phyloP scores from a whole-genome alignment of 768 basidiomycete species.

The Favolaschia claudopus region DNA sequence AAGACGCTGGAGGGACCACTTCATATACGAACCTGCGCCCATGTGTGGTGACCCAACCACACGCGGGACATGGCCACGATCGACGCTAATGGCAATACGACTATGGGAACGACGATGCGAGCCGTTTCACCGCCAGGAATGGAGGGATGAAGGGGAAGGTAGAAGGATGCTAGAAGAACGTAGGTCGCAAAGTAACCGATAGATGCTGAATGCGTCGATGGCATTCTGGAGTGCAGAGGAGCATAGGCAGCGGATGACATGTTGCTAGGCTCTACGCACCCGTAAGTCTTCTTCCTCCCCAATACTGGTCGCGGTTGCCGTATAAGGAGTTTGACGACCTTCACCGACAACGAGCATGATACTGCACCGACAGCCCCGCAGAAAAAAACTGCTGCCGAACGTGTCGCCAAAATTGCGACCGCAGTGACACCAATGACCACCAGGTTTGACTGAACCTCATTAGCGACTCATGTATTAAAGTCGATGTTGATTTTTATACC shows the following conservation, averaged over 20 bases:
- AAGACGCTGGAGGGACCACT: no score
- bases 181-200: constrained; percentile 73
- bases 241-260: background rate
- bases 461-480: no score
- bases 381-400: constrained; percentile 68
- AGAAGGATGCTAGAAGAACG: constrained; percentile 60
- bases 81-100: constrained; percentile 63
- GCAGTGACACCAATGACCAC: constrained; percentile 63
- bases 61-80: constrained; percentile 70
- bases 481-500: no score
- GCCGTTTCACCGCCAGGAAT: constrained; percentile 48
- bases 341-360: constrained; percentile 63
- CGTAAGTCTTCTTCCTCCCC: constrained; percentile 65
- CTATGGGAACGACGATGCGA: constrained; percentile 52
- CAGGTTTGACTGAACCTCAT: constrained; percentile 57
- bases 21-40: no score
- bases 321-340: constrained; percentile 65
- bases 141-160: constrained; percentile 66
- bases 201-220: constrained; percentile 79
- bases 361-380: constrained; percentile 66
- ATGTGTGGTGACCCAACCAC: constrained; percentile 81
- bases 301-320: constrained; percentile 68
- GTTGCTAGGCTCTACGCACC: constrained; percentile 51
- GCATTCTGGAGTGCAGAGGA: constrained; percentile 63
- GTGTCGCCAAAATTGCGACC: constrained; percentile 60